Evolutionary conservation across 148 eudicot genomes (phyloP).

Genomic region (Hydrangea macrophylla): DNA sequence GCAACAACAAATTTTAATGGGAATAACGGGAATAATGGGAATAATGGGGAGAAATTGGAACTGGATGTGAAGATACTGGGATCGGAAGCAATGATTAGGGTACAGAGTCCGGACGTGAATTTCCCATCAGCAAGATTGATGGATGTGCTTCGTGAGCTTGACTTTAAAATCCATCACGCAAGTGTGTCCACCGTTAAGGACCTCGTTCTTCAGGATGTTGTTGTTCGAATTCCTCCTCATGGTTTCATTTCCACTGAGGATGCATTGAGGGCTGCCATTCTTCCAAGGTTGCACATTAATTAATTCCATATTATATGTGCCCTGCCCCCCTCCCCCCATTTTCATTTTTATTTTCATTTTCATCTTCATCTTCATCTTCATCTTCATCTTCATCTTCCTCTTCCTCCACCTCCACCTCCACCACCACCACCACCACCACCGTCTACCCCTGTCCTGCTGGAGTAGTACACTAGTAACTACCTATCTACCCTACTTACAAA

Average conservation of each 20-base stretch:
- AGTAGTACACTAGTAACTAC: too few species aligned
- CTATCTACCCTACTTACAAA: too few species aligned
- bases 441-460: too few species aligned
- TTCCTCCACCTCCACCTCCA: too few species aligned
- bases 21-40: too few species aligned
- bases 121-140: conserved; percentile 36
- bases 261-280: conserved; percentile 26
- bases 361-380: too few species aligned
- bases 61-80: conserved; percentile 37
- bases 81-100: conserved; percentile 29
- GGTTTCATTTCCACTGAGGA: conserved; percentile 21
- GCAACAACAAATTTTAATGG: too few species aligned
- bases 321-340: too few species aligned
- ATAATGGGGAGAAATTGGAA: neutral
- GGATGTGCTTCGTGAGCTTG: conserved; percentile 30
- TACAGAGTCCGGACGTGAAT: conserved; percentile 21
- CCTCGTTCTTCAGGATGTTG: conserved; percentile 35
- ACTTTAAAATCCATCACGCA: conserved; percentile 24
- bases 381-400: too few species aligned
- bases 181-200: conserved; percentile 36
- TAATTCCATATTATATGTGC: too few species aligned
- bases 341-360: too few species aligned
- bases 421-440: too few species aligned
- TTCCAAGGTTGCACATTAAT: conserved; percentile 8
- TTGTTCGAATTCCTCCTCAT: conserved; percentile 23